Evolutionary conservation across 768 basidiomycete genomes (phyloP), one percentile per base, ranked within the genome.

Genomic region (Kwoniella dejecticola): DNA sequence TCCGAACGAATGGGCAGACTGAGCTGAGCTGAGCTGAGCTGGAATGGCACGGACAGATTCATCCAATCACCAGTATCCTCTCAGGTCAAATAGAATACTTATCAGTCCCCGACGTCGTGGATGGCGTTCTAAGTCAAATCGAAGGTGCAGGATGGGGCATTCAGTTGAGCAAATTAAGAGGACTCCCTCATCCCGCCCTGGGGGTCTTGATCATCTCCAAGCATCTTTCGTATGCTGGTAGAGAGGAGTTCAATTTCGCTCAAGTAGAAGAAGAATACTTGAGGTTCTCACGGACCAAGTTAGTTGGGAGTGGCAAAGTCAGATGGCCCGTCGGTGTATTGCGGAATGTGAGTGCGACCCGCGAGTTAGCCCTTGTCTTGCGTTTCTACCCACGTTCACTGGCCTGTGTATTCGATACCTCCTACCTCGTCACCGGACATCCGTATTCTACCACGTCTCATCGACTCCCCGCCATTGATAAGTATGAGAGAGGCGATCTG

Each of bases 131-230:
- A 3, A 45, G 45, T 8, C 77, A 75, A 58, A 63, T 77, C 1
- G 60, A 75, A 44, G 63, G 63, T 17, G 68, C 71, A 27, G 75
- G 72, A 6, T 79, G 77, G 77, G 76, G 76, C 0, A 44, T 68
- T 15, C 49, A 60, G n/a, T 54, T 57, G 12, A 46, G 64, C 21
- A 77, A 79, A 57, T 46, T 79, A 6, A 74, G 69, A 60, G 72
- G 82, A 57, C 76, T 93, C 21, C 81, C 90, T 19, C 91, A 94
- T 72, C 89, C 93, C 7, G 81, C 85, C 2, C 78, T 91, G 19
- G 92, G 90, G 71, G 83, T 95, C 29, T 83, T 96, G 42, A 88
- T 98, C 61, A 89, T 93, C n/a, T 83, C 86, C 13, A 83, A 87
- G 70, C 94, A 96, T 72, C 83, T 86, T 3, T 80, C 86, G 24